These are phyloP conservation scores for Anisodus tanguticus DNA, from an alignment of 257 asterid species.

Conservation along the genomic window DNA sequence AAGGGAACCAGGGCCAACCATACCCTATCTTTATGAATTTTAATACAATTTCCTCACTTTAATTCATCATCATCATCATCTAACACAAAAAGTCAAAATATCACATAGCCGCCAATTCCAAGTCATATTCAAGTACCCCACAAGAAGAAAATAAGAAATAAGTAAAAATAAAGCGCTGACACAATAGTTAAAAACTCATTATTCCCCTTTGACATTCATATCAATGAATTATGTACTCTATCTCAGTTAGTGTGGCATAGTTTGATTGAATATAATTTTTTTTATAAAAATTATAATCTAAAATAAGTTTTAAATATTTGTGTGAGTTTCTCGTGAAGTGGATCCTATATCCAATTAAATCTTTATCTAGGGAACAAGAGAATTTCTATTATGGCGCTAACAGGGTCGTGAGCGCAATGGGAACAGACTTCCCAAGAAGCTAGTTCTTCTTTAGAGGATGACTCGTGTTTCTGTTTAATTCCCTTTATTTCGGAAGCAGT, in stretches of 20 bases:
- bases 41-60: slow-evolving; percentile 20
- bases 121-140: slow-evolving; percentile 30
- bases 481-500: not conserved
- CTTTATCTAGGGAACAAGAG: not conserved
- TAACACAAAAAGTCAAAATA: not conserved
- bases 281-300: too few species aligned
- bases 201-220: not conserved
- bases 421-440: not conserved
- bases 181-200: not conserved
- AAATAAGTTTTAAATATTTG: not conserved
- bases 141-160: not conserved
- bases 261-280: too few species aligned
- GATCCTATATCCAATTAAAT: not conserved
- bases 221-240: not conserved
- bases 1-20: slow-evolving; percentile 27
- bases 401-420: not conserved
- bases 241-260: not conserved
- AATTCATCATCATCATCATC: not conserved
- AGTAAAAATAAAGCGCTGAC: not conserved
- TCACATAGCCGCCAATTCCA: slow-evolving; percentile 27
- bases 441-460: not conserved
- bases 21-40: slow-evolving; percentile 23
- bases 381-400: not conserved
- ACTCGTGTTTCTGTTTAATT: not conserved
- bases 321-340: not conserved